Conservation (phyloP, 306 rosid genomes). For the Prunus fruticosa region DNA sequence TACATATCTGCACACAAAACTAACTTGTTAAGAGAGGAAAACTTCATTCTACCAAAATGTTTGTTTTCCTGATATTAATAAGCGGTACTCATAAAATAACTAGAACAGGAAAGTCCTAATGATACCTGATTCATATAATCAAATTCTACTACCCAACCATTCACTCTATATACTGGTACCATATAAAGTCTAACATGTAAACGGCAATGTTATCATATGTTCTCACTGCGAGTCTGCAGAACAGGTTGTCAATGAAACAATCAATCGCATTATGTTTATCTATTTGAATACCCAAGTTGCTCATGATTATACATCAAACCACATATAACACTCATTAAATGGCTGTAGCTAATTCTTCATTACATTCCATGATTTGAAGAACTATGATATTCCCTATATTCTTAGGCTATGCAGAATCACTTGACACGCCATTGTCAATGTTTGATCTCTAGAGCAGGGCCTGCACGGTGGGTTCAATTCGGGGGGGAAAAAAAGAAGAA, state of each 20-base stretch:
- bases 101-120: not conserved
- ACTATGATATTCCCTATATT: not conserved
- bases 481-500: not conserved
- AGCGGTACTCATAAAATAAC: not conserved
- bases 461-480: not conserved
- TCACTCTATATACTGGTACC: not conserved
- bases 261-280: not conserved
- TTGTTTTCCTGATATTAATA: not conserved
- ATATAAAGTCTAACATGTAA: not conserved
- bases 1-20: constrained; percentile 57
- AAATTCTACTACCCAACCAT: not conserved
- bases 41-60: not conserved
- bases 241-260: not conserved
- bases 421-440: constrained; percentile 3
- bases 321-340: not conserved
- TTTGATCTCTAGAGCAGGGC: not conserved
- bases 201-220: not conserved
- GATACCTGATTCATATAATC: not conserved
- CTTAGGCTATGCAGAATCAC: not conserved
- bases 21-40: not conserved
- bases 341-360: not conserved
- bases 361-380: not conserved
- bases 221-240: not conserved
- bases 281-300: not conserved
- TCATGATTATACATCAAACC: not conserved